Evolutionary conservation across 306 rosid genomes (phyloP), one percentile per base, ranked within the genome.

Genomic region (Malus sieversii): DNA sequence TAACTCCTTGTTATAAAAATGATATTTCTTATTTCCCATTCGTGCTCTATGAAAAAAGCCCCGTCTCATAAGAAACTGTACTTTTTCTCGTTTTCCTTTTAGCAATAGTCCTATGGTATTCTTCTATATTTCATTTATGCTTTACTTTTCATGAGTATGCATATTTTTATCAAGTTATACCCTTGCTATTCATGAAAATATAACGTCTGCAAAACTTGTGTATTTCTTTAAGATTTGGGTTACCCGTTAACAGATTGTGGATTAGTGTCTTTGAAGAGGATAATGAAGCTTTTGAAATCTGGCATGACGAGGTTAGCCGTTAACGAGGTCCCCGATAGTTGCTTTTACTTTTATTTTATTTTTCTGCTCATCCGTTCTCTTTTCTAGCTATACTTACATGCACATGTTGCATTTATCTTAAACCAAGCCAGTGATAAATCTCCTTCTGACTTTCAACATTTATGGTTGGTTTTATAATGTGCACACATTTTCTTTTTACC

Each of bases 241-340:
- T 93, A 86, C 90, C 93, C 64, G 84, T 90, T 3, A 82, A 91
- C 66, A 87, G 82, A 86, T 77, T 93, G 70, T 93, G 98, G 98
- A 60, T 93, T 79, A 93, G 98, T 77, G 88, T 93, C 75, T 93
- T 88, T 75, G 81, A 89, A 85, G 76, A 93, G 55, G 98, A 93
- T 66, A 86, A 91, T 45, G 98, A 93, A 80, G 88, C 98, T 70
- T 88, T 93, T 79, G 76, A 79, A 68, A 80, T 93, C 16, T 93
- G 96, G 98, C 90, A 88, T 70, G 42, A 88, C 38, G 86, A 91
- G 97, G 98, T 91, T 70, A 35, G 87, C 75, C 35, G 19, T 25
- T 59, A 33, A 19, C 25, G 23, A 67, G 45, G 52, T 84, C 45
- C 29, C 59, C 61, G 32, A 63, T 71, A 9, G 25, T 45, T 73